Percentiles rank a stretch among this genome's conserved stretches.
Conservation (phyloP, 371 early-diverging fungal genomes). For the Apophysomyces ossiformis region DNA sequence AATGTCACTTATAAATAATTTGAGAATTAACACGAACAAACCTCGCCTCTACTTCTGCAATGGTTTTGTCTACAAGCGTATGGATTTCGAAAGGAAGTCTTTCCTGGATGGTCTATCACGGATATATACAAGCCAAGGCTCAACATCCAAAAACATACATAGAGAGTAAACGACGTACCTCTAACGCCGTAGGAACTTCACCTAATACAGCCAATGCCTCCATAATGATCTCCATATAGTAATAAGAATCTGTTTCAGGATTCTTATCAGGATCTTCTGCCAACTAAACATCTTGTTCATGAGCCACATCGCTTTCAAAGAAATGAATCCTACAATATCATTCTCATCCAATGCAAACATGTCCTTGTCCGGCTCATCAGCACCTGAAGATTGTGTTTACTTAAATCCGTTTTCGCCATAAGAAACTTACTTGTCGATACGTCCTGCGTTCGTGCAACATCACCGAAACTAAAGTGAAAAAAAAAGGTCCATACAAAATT, state of each 20-base stretch:
- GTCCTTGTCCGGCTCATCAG: slow-evolving; percentile 18
- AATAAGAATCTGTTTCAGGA: slow-evolving; percentile 90
- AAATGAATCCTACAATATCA: slow-evolving; percentile 35
- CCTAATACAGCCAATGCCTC: slow-evolving; percentile 82
- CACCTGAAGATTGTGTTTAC: neutral
- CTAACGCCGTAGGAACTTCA: slow-evolving; percentile 78
- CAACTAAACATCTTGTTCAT: slow-evolving; percentile 41
- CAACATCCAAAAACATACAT: neutral
- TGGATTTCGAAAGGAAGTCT: slow-evolving; percentile 83
- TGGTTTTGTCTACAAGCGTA: slow-evolving; percentile 86
- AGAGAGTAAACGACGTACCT: slow-evolving; percentile 44
- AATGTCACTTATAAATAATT: neutral
- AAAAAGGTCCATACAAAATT: no score
- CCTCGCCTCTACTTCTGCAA: slow-evolving; percentile 85
- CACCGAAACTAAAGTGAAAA: slow-evolving; percentile 12
- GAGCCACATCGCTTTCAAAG: neutral
- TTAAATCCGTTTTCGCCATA: neutral
- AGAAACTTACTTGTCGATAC: neutral
- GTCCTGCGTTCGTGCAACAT: neutral
- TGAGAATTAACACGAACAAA: slow-evolving; percentile 26
- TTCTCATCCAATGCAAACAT: slow-evolving; percentile 45
- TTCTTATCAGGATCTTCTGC: slow-evolving; percentile 75
- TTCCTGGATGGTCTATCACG: slow-evolving; percentile 67
- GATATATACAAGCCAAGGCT: neutral
- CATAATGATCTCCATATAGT: slow-evolving; percentile 86